phyloP scores from a whole-genome alignment of 352 stramenopile genomes.

The Globisporangium echinulatum region DNA sequence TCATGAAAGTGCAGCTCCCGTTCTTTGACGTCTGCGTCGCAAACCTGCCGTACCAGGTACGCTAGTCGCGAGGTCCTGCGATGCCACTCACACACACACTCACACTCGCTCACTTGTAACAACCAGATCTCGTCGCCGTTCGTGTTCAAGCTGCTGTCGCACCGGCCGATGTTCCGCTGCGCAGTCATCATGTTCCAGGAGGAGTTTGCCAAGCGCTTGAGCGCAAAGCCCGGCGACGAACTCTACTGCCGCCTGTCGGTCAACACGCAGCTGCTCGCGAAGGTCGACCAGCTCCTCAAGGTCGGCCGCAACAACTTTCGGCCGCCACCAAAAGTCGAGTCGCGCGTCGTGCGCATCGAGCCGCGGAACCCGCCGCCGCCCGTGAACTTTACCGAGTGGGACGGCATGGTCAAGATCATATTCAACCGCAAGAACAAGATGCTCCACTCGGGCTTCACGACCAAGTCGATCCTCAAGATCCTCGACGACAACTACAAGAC shows the following conservation, averaged over 20 bases:
- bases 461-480: constrained; percentile 94
- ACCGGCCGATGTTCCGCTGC: constrained; percentile 98
- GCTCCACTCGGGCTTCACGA: constrained; percentile 93
- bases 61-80: neutral
- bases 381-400: constrained; percentile 99
- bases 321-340: constrained; percentile 96
- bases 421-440: constrained; percentile 99
- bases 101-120: neutral
- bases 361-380: constrained; percentile 96
- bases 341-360: constrained; percentile 96
- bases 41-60: constrained; percentile 97
- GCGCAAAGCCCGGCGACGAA: constrained; percentile 94
- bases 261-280: constrained; percentile 98
- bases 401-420: constrained; percentile 98
- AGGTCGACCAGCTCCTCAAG: constrained; percentile 98
- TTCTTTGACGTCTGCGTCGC: constrained; percentile 99
- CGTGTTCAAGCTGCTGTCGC: constrained; percentile 98
- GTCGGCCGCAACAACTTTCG: constrained; percentile 99
- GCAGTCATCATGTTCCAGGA: constrained; percentile 99
- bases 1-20: constrained; percentile 98
- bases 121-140: constrained; percentile 95
- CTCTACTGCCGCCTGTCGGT: constrained; percentile 98
- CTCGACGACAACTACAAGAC: constrained; percentile 97
- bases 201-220: constrained; percentile 98
- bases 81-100: neutral